Base-by-base conservation (phyloP, 352 stramenopile species). In the Globisporangium canariense region DNA sequence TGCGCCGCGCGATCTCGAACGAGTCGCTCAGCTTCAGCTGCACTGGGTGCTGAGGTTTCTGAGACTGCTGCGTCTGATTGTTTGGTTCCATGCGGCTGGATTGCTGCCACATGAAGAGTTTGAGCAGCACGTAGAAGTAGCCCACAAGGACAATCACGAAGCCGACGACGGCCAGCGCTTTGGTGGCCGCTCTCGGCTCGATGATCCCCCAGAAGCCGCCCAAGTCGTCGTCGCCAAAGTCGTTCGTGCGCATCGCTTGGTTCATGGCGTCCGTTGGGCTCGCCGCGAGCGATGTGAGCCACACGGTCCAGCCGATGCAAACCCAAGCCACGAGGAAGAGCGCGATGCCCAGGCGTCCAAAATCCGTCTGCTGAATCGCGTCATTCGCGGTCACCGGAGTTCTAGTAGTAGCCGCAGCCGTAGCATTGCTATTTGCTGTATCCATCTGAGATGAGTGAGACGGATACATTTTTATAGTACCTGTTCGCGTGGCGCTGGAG, bases 231-330 rank as follows among this genome's bases (percentile, higher is more conserved):
- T 60, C 56, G 25, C 56, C 56, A 30, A 56, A 54, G 30, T 38
- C 11, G 9, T 46, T 18, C 10, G 63, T 68, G 18, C 32, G 32
- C 46, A 68, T 60, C 10, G 45, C 25, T 4, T 54, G 49, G 34
- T 59, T 66, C 25, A 68, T 20, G 1, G 63, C 52, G n/a, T 51
- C 38, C 4, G 7, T 6, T 10, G 63, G 63, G 22, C 45, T 60
- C 36, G 20, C 47, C 3, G 34, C 41, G 34, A 68, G 58, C 16
- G 58, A 58, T 3, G 18, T 59, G 55, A 68, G 38, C 63, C 46
- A 65, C 36, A 65, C 36, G 14, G 63, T 60, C 63, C 63, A 68
- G 56, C 52, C 61, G 43, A 67, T 41, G 22, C 43, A 67, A 30
- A 67, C 40, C 52, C 61, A 67, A 8, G 45, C 22, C 4, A 62